Base-by-base conservation (phyloP, 805 yeast genomes). In the Yarrowia sp. region DNA sequence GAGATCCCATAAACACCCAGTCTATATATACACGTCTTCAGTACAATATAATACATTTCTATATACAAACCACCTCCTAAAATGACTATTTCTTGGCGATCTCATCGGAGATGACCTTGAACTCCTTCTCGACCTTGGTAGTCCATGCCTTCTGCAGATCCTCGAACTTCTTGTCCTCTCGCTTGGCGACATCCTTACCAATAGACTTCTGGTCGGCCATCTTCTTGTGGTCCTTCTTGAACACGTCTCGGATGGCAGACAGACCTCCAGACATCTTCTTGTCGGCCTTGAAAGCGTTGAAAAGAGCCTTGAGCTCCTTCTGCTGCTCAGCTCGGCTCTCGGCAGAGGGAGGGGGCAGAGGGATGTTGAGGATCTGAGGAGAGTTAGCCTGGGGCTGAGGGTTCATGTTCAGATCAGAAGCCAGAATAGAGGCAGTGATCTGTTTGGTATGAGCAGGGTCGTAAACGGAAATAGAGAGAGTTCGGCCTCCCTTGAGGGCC, bases 311-410 rank as follows among this genome's bases (percentile, higher is more conserved):
- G 73, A 90, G 77, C 10, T 82, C 81, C 71, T 85, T 87, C 8
- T 80, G 81, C 58, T 78, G 75, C 65, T 83, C 86, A 31, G 69
- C 68, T 78, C 83, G 86, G 32, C 86, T 78, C 65, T 88, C 96
- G 5, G 86, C 81, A 3, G 93, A 86, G 15, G 87, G 82, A 31
- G 91, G 86, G 14, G 96, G 96, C 66, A 92, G 78, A 1, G 89
- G 83, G 15, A 91, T 87, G 68, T 84, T 85, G 71, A 93, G 78
- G 36, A 87, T 80, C 75, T 88, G 96, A 38, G 86, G 85, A 73
- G 88, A 89, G 64, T 83, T 78, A 1, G 89, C 84, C 66, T 90
- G 92, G 22, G 79, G 80, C 72, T 88, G 92, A 0, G 98, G 96
- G 66, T 87, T 90, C 80, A 93, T 75, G 71, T 89, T 89, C 73